Evolutionary conservation across 2,329 filamentous ascomycete genomes (phyloP).

Genomic region (Fusarium torreyae): DNA sequence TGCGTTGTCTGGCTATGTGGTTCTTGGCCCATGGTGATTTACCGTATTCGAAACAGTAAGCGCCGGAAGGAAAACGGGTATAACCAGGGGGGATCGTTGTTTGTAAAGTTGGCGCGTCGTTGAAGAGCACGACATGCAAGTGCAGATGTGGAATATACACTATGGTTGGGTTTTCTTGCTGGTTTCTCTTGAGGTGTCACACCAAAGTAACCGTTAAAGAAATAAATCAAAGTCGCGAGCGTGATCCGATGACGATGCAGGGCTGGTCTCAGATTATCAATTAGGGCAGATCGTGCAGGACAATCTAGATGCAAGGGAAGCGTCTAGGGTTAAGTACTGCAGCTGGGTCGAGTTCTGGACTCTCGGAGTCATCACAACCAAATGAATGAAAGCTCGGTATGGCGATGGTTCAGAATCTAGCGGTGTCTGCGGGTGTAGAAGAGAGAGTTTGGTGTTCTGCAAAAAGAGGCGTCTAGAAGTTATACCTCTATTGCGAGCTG

Average conservation of each 20-base stretch:
- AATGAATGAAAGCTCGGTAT: neutral
- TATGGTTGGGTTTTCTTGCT: neutral
- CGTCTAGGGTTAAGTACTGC: neutral
- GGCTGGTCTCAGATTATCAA: constrained; percentile 1
- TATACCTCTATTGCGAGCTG: constrained; percentile 13
- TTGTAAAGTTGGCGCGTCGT: constrained; percentile 2
- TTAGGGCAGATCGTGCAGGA: constrained; percentile 6
- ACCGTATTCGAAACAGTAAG: constrained; percentile 13
- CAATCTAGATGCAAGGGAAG: constrained; percentile 14
- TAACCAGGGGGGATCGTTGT: constrained; percentile 12
- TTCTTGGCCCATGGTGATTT: constrained; percentile 21
- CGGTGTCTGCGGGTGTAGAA: constrained; percentile 29
- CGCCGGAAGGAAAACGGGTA: constrained; percentile 37
- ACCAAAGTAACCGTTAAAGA: neutral
- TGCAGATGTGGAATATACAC: neutral
- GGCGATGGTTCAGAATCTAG: constrained; percentile 1
- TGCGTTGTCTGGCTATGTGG: constrained; percentile 17
- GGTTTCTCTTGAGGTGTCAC: neutral
- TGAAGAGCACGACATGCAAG: constrained; percentile 1
- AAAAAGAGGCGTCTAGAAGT: constrained; percentile 20
- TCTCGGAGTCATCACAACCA: neutral
- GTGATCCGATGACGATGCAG: constrained; percentile 22
- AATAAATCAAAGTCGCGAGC: constrained; percentile 1
- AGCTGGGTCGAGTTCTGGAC: neutral
- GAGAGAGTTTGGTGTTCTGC: constrained; percentile 24